Base-by-base conservation (phyloP, 73 alveolate species). In the Paramecium octaurelia region DNA sequence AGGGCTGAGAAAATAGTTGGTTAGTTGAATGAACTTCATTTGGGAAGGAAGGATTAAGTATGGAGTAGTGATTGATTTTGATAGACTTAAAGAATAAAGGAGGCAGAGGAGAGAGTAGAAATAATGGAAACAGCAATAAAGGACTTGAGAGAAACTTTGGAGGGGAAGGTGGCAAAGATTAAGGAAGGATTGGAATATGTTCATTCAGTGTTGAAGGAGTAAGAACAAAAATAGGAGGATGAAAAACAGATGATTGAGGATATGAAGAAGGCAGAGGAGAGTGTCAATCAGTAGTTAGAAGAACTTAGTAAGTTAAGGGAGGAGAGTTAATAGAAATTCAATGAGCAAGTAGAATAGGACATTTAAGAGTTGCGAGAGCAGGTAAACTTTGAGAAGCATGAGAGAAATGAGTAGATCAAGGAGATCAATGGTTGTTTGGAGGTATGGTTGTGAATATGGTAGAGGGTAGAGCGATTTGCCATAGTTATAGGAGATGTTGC, bases 61-160 rank as follows among this genome's bases (percentile, higher is more conserved):
- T 46, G 4, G 23, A 4, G 14, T 23, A 54, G 69, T n/a, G 12
- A 18, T n/a, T 80, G 46, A 42, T 24, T 8, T 80, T 20, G 69
- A 54, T 42, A 77, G 68, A 44, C 90, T 10, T 21, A 35, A 14
- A 21, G 76, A 80, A 80, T 80, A 23, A 44, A 80, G 10, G 91
- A 80, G 34, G 90, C 68, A 20, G 90, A 77, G 7, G 90, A 77
- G 42, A 77, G 90, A 40, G 73, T 77, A 8, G 57, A 21, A 20
- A 23, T 80, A 18, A n/a, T 80, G 57, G 76, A 80, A 46, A 35
- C n/a, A 77, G 90, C 59, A 42, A 31, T 77, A 18, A 42, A 43
- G 34, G 91, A 80, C 2, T 64, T 80, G n/a, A 80, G 57, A 80
- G 91, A 43, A 24, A 80, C 70, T 10, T 59, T 77, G 8, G 38